Evolutionary conservation across 2,329 filamentous ascomycete species (phyloP), one percentile per base, ranked within the genome.

Genomic region (Talaromyces sp.): DNA sequence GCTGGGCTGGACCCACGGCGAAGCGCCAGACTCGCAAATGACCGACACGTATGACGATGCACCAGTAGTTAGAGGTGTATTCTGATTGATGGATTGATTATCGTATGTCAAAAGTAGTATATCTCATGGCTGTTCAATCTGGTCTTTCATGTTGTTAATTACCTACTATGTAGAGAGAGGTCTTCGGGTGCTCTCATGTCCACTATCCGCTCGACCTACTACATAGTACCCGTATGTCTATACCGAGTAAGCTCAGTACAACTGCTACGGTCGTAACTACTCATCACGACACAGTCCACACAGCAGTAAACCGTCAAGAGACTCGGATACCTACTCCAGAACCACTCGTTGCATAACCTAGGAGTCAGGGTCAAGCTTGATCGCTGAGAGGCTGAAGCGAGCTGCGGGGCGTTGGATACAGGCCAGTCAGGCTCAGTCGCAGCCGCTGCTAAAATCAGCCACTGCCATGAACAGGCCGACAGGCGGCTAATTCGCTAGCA

Each of bases 1-100:
- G 60, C 50, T 31, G 45, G 60, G 60, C 52, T 62, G 60, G 60
- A 52, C 60, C 62, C 62, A 64, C 62, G 62, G 52, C 61, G 62
- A 59, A 63, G 62, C 62, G 62, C 62, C 61, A 47, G 47, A 62
- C 49, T 43, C 41, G 60, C 39, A 56, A 39, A 56, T 56, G 52
- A 56, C n/a, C 24, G 31, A 39, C 33, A 35, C 50, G 52, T 37
- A 56, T n/a, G 10, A 56, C n/a, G 31, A 27, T 24, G 45, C 45
- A 49, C 10, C 41, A 19, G n/a, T 8, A 7, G 45, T 16, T 22
- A 27, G 13, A 50, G 14, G 13, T 4, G 27, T 33, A n/a, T 52
- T 3, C 27, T 52, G 49, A 52, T 35, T 31, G 49, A 52, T 52
- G 27, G 27, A 6, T 50, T 16, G 47, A 50, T 50, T 24, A 52